phyloP scores from a whole-genome alignment of 345 rosid genomes.

The Brassica juncea region DNA sequence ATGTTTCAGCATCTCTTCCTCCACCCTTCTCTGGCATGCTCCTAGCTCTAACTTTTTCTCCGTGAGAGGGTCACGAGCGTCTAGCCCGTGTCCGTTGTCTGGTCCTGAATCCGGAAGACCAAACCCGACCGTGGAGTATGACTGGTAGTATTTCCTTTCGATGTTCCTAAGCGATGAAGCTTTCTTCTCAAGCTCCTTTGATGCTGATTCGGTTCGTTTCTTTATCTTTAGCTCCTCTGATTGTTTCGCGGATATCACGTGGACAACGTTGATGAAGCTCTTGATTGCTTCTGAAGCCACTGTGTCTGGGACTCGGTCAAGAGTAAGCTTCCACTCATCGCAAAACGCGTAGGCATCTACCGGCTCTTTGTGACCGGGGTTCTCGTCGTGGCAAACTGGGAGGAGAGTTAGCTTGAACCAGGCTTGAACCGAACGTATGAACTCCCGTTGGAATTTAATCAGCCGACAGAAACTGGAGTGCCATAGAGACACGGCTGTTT shows the following conservation, averaged over 20 bases:
- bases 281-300: constrained; percentile 98
- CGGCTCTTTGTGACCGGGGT: constrained; percentile 42
- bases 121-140: constrained; percentile 87
- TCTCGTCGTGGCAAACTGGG: constrained; percentile 68
- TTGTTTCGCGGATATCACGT: constrained; percentile 76
- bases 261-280: constrained; percentile 86
- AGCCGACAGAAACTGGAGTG: constrained; percentile 81
- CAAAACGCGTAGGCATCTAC: constrained; percentile 66
- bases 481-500: constrained; percentile 83
- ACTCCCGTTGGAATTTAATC: constrained; percentile 85
- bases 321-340: constrained; percentile 94
- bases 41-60: constrained; percentile 91
- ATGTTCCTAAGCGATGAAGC: constrained; percentile 82
- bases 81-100: constrained; percentile 66
- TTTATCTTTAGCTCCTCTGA: constrained; percentile 76
- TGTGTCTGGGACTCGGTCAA: constrained; percentile 90
- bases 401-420: constrained; percentile 91
- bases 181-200: constrained; percentile 93
- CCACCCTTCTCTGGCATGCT: constrained; percentile 80
- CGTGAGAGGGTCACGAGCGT: constrained; percentile 82
- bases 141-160: constrained; percentile 90
- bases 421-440: constrained; percentile 70
- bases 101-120: constrained; percentile 74
- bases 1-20: constrained; percentile 90
- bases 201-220: constrained; percentile 71